Percentiles rank a stretch among this genome's conserved stretches.
Conservation (phyloP, 192 early-diverging fungal species). For the Rhizoclosmatium sp. region DNA sequence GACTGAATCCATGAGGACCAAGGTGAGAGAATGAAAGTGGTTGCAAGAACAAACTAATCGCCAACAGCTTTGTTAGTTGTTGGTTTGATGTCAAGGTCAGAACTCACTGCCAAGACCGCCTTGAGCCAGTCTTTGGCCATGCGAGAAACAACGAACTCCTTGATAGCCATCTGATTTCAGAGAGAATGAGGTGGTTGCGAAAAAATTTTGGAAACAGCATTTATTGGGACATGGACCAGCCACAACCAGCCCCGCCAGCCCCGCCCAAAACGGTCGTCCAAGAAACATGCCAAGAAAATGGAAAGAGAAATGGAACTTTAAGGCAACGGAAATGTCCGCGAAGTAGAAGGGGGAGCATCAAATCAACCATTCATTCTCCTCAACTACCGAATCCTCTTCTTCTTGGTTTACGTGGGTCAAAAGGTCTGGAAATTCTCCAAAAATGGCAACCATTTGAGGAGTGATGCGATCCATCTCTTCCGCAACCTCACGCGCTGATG, state of each 20-base stretch:
- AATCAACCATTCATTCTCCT: neutral
- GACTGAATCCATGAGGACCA: constrained; percentile 1
- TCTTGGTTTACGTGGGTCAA: neutral
- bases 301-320: no score
- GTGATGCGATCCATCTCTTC: constrained; percentile 13
- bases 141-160: no score
- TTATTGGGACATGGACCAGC: no score
- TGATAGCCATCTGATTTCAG: no score
- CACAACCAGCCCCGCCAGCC: no score
- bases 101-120: constrained; percentile 12
- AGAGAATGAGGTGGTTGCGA: no score
- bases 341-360: no score
- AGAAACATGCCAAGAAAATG: no score
- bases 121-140: constrained; percentile 33
- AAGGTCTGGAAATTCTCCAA: constrained; percentile 32
- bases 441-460: constrained; percentile 5
- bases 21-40: constrained; percentile 34
- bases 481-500: constrained; percentile 11
- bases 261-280: no score
- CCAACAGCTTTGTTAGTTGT: neutral
- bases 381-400: neutral
- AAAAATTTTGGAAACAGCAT: no score
- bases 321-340: no score
- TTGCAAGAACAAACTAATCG: constrained; percentile 6
- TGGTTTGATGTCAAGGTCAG: neutral